These are phyloP conservation scores for Paralagenidium karlingii DNA, from an alignment of 352 stramenopile genomes.

Conservation along the genomic window DNA sequence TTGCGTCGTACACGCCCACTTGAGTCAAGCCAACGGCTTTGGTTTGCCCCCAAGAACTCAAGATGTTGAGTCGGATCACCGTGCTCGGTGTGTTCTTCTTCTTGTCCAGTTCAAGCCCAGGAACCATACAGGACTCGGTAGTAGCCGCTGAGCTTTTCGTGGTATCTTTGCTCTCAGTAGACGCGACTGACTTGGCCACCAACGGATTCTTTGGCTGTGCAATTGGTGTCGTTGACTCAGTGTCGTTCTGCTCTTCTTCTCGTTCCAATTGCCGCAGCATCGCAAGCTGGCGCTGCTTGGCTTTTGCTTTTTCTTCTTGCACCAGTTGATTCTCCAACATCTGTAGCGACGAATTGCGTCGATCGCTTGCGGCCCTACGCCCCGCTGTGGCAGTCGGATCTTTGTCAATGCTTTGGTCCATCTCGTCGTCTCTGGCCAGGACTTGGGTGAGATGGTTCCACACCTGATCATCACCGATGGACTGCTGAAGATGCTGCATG, in stretches of 20 bases:
- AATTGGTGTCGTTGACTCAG: slow-evolving; percentile 37
- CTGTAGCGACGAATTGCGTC: slow-evolving; percentile 14
- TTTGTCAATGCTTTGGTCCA: slow-evolving; percentile 1
- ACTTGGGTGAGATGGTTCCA: slow-evolving; percentile 51
- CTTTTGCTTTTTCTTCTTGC: slow-evolving; percentile 47
- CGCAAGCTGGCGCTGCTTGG: slow-evolving; percentile 25
- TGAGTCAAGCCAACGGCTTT: slow-evolving; percentile 45
- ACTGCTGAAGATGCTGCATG: slow-evolving; percentile 31
- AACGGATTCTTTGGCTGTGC: neutral
- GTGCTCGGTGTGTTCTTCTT: no score
- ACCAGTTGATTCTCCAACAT: slow-evolving; percentile 40
- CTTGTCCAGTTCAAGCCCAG: no score
- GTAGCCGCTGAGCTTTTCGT: no score
- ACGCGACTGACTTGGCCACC: no score
- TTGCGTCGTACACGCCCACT: slow-evolving; percentile 46
- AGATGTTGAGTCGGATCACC: no score
- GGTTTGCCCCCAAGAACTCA: slow-evolving; percentile 58
- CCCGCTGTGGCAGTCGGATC: neutral
- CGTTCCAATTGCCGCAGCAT: slow-evolving; percentile 64
- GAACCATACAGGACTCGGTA: no score
- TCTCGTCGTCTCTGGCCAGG: slow-evolving; percentile 8
- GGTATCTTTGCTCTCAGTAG: neutral
- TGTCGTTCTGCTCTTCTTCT: slow-evolving; percentile 52
- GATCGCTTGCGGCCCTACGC: neutral
- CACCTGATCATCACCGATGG: slow-evolving; percentile 57